Evolutionary conservation across 805 yeast species (phyloP), one percentile per base, ranked within the genome.

Genomic region (Candida hispaniensis): DNA sequence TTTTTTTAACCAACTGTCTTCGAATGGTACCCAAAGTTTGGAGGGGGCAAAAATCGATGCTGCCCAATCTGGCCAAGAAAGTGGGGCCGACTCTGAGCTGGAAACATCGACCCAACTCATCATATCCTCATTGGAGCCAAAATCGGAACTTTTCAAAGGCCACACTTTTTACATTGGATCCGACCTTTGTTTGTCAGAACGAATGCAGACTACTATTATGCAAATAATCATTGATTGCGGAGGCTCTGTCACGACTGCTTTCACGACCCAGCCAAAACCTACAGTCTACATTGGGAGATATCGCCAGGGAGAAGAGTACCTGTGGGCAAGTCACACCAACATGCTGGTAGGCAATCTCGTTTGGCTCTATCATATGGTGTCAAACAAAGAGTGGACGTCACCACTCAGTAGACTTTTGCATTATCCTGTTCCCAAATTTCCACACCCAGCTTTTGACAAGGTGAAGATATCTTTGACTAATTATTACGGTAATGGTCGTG

Each of bases 401-500:
- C 88, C 94, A 0, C 46, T 48, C 6, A 47, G 51, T 1, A 69
- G 69, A 43, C 53, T 86, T 11, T 63, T 83, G 4, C 85, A 79
- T 47, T 73, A 74, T 48, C 97, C 97, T 0, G 60, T 64, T 3
- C 75, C 73, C 5, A 51, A 54, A 14, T 60, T 52, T 1, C 73
- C 73, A 0, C 46, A 82, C 2, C 60, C 67, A 2, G 72, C 64
- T 4, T 69, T 79, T 62, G 64, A 67, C n/a, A 53, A 73, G 22
- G 58, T 64, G 3, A n/a, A n/a, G n/a, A 68, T 83, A 7, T 66
- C 83, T 7, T 69, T 81, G 3, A 76, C 95, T 0, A 82, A 83
- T 47, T 85, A 80, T 50, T 69, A 79, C 14, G 96, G 96, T 0
- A 91, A 79, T 49, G 79, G 93, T 1, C 60, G 98, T 26, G 59